phyloP scores from a whole-genome alignment of 495 filamentous ascomycete species.

The Penicillium argentinense region DNA sequence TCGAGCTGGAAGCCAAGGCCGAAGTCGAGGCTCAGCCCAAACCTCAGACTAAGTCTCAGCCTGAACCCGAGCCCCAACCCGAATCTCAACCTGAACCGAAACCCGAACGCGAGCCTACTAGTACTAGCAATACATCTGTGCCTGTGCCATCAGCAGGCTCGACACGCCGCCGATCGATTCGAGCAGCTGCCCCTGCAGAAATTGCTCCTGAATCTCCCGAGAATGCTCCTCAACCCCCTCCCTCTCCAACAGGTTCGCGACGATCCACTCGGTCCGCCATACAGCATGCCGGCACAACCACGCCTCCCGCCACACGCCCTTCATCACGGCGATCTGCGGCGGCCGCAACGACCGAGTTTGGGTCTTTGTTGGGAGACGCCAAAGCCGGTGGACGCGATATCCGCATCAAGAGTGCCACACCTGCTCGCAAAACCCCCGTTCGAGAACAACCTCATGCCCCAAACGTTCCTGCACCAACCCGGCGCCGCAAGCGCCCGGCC shows the following conservation, averaged over 20 bases:
- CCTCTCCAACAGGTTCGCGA: constrained; percentile 31
- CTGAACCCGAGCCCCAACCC: too few species aligned
- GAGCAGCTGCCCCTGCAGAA: constrained; percentile 49
- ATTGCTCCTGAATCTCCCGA: too few species aligned
- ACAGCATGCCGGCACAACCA: constrained; percentile 25
- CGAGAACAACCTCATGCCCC: constrained; percentile 51
- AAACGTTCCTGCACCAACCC: constrained; percentile 45
- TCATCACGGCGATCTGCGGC: constrained; percentile 47
- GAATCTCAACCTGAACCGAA: too few species aligned
- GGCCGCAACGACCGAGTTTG: constrained; percentile 36
- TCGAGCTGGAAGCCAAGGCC: constrained; percentile 1
- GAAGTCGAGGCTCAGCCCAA: constrained; percentile 1
- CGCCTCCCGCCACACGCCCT: constrained; percentile 39
- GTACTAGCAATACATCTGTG: background rate
- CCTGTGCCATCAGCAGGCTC: constrained; percentile 3
- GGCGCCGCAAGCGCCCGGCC: constrained; percentile 68
- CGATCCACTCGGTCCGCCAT: constrained; percentile 21
- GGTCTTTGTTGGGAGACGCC: constrained; percentile 8
- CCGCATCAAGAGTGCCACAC: constrained; percentile 48
- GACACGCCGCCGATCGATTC: constrained; percentile 20
- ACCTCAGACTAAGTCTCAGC: too few species aligned
- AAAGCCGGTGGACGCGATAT: constrained; percentile 34
- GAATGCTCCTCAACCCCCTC: constrained; percentile 21
- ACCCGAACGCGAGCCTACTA: too few species aligned
- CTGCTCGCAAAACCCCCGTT: constrained; percentile 51